These are phyloP conservation scores for Sugiyamaella grinbergsii DNA, from an alignment of 1,139 yeast species.

Conservation along the genomic window DNA sequence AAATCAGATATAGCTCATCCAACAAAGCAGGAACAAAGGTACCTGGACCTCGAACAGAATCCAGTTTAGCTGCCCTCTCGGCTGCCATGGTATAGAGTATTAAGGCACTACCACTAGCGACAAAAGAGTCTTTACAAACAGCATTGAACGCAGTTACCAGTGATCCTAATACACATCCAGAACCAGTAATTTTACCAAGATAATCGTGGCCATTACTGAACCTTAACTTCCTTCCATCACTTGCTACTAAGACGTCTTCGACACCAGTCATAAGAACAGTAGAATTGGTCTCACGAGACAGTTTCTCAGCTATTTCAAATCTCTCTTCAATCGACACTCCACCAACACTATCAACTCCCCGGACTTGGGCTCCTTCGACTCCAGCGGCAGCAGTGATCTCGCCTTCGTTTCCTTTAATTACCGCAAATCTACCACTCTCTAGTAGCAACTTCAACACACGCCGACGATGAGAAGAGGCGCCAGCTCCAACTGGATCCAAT, in stretches of 20 bases:
- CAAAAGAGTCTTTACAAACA: constrained; percentile 38
- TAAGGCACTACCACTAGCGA: constrained; percentile 63
- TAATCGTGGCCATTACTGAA: constrained; percentile 63
- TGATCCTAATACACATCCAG: constrained; percentile 86
- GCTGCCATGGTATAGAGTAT: constrained; percentile 68
- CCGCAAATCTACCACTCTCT: constrained; percentile 60
- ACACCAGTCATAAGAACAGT: constrained; percentile 76
- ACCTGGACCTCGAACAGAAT: constrained; percentile 50
- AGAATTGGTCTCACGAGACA: constrained; percentile 58
- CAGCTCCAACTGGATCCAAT: constrained; percentile 91
- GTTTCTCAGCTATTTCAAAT: constrained; percentile 45
- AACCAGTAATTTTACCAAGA: constrained; percentile 80
- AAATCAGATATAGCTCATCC: constrained; percentile 46
- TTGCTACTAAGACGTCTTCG: constrained; percentile 52
- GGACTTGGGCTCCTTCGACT: constrained; percentile 50
- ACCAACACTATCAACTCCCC: constrained; percentile 54
- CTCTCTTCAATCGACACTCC: constrained; percentile 39
- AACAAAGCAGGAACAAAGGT: constrained; percentile 52
- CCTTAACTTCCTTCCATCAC: constrained; percentile 35
- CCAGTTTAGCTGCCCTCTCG: constrained; percentile 48
- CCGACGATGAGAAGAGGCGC: constrained; percentile 68
- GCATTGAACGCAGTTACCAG: constrained; percentile 58
- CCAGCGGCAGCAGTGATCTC: constrained; percentile 62
- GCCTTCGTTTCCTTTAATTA: constrained; percentile 86
- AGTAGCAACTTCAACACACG: constrained; percentile 53